Percentiles rank a stretch among this genome's conserved stretches.
Evolutionary conservation across 106 monocot species (phyloP).

Genomic region (Apostasia ramifera): DNA sequence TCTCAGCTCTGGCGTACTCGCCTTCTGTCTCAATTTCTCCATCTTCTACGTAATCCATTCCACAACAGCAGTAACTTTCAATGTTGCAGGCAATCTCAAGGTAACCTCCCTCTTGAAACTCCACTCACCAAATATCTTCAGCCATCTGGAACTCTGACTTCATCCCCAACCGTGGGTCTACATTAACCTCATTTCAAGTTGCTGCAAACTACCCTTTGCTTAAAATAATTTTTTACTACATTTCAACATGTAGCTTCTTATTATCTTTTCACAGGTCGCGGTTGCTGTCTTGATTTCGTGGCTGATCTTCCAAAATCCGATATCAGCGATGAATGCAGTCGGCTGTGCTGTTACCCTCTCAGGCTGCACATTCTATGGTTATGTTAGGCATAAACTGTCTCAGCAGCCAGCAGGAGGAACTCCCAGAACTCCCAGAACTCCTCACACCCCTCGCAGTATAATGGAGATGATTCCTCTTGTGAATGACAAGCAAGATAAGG

Average conservation of each 20-base stretch:
- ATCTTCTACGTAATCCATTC: conserved; percentile 98
- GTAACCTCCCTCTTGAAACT: conserved; percentile 18
- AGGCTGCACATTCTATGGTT: conserved; percentile 95
- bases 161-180: background rate
- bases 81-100: conserved; percentile 94
- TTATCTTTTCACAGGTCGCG: conserved; percentile 48
- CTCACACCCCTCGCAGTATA: conserved; percentile 36
- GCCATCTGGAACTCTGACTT: background rate
- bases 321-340: conserved; percentile 69
- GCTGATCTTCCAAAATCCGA: conserved; percentile 94
- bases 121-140: background rate
- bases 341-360: conserved; percentile 80
- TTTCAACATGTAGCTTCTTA: background rate
- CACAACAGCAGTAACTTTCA: conserved; percentile 95
- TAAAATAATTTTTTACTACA: background rate
- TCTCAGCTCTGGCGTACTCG: conserved; percentile 64
- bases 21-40: conserved; percentile 98
- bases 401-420: conserved; percentile 51
- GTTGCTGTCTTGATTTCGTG: conserved; percentile 89
- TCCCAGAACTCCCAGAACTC: conserved; percentile 31
- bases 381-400: conserved; percentile 70
- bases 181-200: background rate
- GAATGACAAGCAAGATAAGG: conserved; percentile 60
- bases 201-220: background rate
- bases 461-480: conserved; percentile 77